Percentiles rank a stretch among this genome's conserved stretches.
These are phyloP conservation scores for Gymnopilus junonius DNA, from an alignment of 768 basidiomycete genomes.

Conservation along the genomic window DNA sequence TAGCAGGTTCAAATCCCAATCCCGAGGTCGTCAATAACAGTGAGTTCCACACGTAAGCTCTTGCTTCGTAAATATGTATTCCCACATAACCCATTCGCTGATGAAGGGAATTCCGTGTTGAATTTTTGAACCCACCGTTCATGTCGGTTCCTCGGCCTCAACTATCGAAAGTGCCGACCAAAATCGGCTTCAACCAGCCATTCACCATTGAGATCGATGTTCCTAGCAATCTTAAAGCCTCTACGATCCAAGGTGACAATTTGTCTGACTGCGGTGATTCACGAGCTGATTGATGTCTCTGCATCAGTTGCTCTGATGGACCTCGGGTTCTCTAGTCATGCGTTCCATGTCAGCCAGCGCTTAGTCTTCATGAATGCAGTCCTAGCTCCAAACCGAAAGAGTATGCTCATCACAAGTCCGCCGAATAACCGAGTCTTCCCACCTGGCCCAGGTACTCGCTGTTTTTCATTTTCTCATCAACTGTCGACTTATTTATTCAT, in stretches of 20 bases:
- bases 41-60: slow-evolving; percentile 25
- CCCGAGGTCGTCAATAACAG: slow-evolving; percentile 26
- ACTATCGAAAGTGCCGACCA: slow-evolving; percentile 33
- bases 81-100: neutral
- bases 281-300: neutral
- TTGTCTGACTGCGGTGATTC: neutral
- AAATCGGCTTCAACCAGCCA: slow-evolving; percentile 34
- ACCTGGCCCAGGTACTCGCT: slow-evolving; percentile 40
- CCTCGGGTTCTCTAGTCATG: slow-evolving; percentile 43
- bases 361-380: slow-evolving; percentile 37
- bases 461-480: neutral
- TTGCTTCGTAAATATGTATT: neutral
- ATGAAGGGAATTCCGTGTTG: slow-evolving; percentile 41
- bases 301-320: slow-evolving; percentile 36
- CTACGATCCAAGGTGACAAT: slow-evolving; percentile 31
- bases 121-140: slow-evolving; percentile 46
- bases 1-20: slow-evolving; percentile 53
- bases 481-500: too few relatives aligned
- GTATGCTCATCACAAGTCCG: slow-evolving; percentile 35
- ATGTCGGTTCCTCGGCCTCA: slow-evolving; percentile 39
- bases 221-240: slow-evolving; percentile 27
- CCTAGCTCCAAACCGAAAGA: slow-evolving; percentile 32
- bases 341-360: slow-evolving; percentile 41
- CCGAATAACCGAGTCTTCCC: slow-evolving; percentile 38
- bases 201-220: slow-evolving; percentile 35